Conservation (phyloP, 148 eudicot genomes). For the Arctostaphylos glauca region DNA sequence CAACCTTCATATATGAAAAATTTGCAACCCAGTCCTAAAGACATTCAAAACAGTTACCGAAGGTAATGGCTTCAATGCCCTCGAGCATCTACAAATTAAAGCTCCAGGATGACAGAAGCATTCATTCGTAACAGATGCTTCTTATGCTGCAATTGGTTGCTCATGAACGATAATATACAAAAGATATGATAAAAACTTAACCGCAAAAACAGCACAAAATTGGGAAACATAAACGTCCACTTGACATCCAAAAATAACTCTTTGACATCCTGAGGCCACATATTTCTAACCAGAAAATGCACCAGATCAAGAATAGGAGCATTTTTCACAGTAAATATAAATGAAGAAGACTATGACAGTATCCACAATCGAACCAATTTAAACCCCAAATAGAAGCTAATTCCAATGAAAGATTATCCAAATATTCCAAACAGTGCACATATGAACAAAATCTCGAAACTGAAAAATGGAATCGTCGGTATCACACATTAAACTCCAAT, state of each 20-base stretch:
- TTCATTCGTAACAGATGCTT: neutral
- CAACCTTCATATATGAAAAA: neutral
- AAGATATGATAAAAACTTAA: neutral
- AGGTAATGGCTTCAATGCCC: neutral
- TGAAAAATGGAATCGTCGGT: neutral
- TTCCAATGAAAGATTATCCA: neutral
- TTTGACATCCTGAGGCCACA: neutral
- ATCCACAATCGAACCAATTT: neutral
- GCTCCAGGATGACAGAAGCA: neutral
- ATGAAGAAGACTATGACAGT: neutral
- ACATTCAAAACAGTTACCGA: neutral
- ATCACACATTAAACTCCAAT: neutral
- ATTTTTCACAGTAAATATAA: neutral
- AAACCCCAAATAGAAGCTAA: constrained; percentile 13
- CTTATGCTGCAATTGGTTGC: neutral
- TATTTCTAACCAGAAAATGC: neutral
- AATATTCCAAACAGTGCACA: neutral
- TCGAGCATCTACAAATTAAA: neutral
- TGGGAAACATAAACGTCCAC: neutral
- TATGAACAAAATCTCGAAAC: neutral
- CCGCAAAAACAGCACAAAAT: neutral
- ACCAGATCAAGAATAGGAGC: neutral
- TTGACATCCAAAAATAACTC: neutral
- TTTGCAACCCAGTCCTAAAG: neutral
- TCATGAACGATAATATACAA: neutral